phyloP scores from a whole-genome alignment of 225 moss, liverwort and hornwort genomes.

The Bryoerythrophyllum caledonicum region DNA sequence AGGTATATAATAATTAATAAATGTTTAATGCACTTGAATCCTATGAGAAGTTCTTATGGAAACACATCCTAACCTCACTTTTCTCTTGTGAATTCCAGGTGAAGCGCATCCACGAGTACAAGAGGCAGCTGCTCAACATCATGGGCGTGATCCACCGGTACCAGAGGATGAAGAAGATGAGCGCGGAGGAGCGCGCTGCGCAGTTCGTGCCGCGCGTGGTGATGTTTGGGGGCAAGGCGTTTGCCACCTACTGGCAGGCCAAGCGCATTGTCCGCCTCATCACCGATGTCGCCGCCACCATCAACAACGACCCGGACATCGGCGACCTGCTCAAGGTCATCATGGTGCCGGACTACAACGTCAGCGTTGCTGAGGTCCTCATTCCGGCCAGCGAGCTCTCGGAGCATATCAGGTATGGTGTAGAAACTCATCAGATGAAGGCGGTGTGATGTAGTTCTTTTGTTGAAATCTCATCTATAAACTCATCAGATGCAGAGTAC shows the following conservation, averaged over 20 bases:
- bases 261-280: slow-evolving; percentile 83
- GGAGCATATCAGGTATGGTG: slow-evolving; percentile 71
- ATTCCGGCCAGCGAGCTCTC: slow-evolving; percentile 87
- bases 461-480: no score
- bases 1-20: no score
- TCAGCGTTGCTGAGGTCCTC: slow-evolving; percentile 82
- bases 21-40: no score
- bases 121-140: slow-evolving; percentile 78
- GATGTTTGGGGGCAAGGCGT: slow-evolving; percentile 85
- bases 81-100: slow-evolving; percentile 37
- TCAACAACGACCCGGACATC: slow-evolving; percentile 75
- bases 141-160: slow-evolving; percentile 83
- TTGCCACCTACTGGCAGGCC: slow-evolving; percentile 77
- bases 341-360: slow-evolving; percentile 86
- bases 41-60: no score
- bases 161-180: slow-evolving; percentile 84
- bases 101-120: slow-evolving; percentile 87
- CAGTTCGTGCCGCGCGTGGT: slow-evolving; percentile 79
- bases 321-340: slow-evolving; percentile 85
- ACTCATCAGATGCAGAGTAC: no score
- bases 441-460: no score
- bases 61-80: no score
- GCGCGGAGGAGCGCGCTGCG: slow-evolving; percentile 53
- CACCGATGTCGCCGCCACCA: slow-evolving; percentile 67
- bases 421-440: background rate